Evolutionary conservation across 2,329 filamentous ascomycete species (phyloP).

Genomic region (Colletotrichum sp.): DNA sequence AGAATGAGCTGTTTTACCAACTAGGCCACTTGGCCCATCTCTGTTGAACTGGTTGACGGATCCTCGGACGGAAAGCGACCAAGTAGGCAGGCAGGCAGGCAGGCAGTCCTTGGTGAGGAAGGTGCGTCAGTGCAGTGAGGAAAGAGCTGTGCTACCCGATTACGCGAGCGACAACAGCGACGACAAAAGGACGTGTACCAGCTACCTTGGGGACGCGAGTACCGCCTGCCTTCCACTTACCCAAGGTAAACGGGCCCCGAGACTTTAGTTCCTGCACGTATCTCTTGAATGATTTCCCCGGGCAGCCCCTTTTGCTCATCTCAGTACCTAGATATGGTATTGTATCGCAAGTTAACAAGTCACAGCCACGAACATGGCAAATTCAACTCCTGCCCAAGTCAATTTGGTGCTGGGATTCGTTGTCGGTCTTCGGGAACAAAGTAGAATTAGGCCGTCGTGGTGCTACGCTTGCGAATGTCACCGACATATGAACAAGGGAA

Average conservation of each 20-base stretch:
- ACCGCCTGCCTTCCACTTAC: neutral
- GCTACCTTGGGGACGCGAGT: neutral
- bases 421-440: neutral
- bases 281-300: neutral
- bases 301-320: neutral
- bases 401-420: neutral
- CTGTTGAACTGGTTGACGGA: neutral
- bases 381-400: neutral
- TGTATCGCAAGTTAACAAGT: neutral
- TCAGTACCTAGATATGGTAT: neutral
- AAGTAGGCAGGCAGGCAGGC: neutral
- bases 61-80: neutral
- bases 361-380: neutral
- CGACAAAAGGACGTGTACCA: neutral
- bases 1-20: neutral
- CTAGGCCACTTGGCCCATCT: neutral
- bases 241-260: neutral
- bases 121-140: neutral
- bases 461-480: slow-evolving; percentile 16
- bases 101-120: neutral
- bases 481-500: slow-evolving; percentile 27
- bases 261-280: neutral
- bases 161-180: neutral
- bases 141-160: neutral
- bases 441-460: slow-evolving; percentile 20